Evolutionary conservation across 1,284 basidiomycete genomes (phyloP), one percentile per base, ranked within the genome.

Genomic region (Moesziomyces sp.): DNA sequence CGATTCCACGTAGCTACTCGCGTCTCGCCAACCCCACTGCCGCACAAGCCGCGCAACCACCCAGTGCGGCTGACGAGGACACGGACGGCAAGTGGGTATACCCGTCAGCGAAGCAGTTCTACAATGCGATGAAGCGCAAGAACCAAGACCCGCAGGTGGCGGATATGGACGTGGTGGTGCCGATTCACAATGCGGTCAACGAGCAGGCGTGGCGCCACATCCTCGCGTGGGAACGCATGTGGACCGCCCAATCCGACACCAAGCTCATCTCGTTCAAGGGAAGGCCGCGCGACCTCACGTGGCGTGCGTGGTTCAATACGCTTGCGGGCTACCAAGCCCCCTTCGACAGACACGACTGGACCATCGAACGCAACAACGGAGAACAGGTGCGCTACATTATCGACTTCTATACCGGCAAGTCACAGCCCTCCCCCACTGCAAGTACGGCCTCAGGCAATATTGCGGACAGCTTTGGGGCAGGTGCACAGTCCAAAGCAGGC

Each of bases 141-240:
- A 73, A 80, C 90, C 97, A 81, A 49, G 63, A 77, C 81, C 87
- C 46, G 5, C 88, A 90, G 19, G 89, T 91, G 18, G 83, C 87
- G 21, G 96, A 98, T 86, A 98, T 99, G 95, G 89, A 89, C 79
- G 92, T 93, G 23, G 91, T 99, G 77, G 94, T 99, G 8, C 96
- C 96, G 8, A 99, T 99, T 61, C 96, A 99, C 86, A 99, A 99
- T 82, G 96, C 96, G 33, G 97, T 99, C 64, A 99, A 99, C 83
- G 97, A 99, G 85, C 90, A 92, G 65, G 93, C 95, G 4, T 99
- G 96, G 96, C 86, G 87, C 50, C 91, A 97, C 84, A 89, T 99
- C 50, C 85, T 94, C 82, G 89, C 89, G 69, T 99, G 96, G 96
- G 96, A 99, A 85, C 85, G 61, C 21, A 74, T 65, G 65, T 64